These are phyloP conservation scores for Alternaria brassicae DNA, from an alignment of 2,329 filamentous ascomycete genomes.

Conservation along the genomic window DNA sequence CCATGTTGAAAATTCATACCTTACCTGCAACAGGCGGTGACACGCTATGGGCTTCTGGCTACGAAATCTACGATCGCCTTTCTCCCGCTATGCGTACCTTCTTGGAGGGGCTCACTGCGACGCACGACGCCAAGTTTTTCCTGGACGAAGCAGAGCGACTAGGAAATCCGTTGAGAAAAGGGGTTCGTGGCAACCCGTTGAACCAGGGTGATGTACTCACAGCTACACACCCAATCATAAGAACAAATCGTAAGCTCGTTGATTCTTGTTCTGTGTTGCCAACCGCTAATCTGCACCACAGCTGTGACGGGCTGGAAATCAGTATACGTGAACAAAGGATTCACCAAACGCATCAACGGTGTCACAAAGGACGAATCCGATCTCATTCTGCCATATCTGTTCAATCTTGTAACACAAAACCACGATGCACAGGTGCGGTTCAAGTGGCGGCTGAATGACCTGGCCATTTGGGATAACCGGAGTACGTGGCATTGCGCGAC, in stretches of 20 bases:
- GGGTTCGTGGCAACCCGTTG: slow-evolving; percentile 56
- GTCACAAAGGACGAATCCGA: slow-evolving; percentile 55
- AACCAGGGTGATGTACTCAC: slow-evolving; percentile 62
- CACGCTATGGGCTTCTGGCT: slow-evolving; percentile 50
- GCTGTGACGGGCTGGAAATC: slow-evolving; percentile 68
- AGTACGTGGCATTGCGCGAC: slow-evolving; percentile 67
- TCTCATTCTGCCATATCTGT: slow-evolving; percentile 52
- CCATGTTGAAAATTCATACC: slow-evolving; percentile 44
- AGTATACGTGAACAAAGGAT: slow-evolving; percentile 46
- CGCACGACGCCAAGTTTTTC: slow-evolving; percentile 50
- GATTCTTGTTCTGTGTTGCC: not conserved
- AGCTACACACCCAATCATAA: slow-evolving; percentile 64
- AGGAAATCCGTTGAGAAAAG: slow-evolving; percentile 39
- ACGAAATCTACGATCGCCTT: slow-evolving; percentile 60
- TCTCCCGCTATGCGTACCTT: slow-evolving; percentile 58
- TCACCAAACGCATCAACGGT: slow-evolving; percentile 54
- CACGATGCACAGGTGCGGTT: slow-evolving; percentile 62
- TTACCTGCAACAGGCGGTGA: slow-evolving; percentile 47
- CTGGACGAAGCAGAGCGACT: slow-evolving; percentile 36
- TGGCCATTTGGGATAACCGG: slow-evolving; percentile 72
- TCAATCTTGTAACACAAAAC: slow-evolving; percentile 57
- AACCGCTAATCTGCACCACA: not conserved
- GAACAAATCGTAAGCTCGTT: slow-evolving; percentile 61
- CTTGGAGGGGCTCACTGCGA: slow-evolving; percentile 57
- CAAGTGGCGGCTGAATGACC: slow-evolving; percentile 51